Percentiles rank a stretch among this genome's conserved stretches.
Conservation (phyloP, 2,329 filamentous ascomycete species). For the Fusarium circinatum region DNA sequence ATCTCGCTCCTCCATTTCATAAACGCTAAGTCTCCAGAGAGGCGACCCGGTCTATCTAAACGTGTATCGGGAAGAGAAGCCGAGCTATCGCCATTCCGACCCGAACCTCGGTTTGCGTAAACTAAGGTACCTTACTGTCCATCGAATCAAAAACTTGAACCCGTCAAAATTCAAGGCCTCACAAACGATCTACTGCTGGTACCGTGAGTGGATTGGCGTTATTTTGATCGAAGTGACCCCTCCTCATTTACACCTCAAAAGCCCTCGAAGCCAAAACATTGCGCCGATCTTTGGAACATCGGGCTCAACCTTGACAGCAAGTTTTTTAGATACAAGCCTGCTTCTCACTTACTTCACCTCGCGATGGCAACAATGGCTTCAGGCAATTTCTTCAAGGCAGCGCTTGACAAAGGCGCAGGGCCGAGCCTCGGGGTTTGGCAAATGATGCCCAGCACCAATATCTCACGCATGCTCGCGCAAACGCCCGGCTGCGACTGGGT, state of each 20-base stretch:
- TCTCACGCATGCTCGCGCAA: slow-evolving; percentile 16
- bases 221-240: not conserved
- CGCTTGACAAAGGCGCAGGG: not conserved
- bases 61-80: not conserved
- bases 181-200: too few species aligned
- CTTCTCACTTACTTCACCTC: not conserved
- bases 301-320: not conserved
- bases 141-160: too few species aligned
- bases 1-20: too few species aligned
- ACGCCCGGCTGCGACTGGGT: slow-evolving; percentile 14
- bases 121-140: too few species aligned
- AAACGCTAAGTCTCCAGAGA: too few species aligned
- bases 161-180: too few species aligned
- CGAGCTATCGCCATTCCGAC: not conserved
- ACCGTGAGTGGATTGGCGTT: not conserved
- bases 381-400: slow-evolving; percentile 3
- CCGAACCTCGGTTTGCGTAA: not conserved
- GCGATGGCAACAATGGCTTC: not conserved
- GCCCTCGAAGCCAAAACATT: not conserved
- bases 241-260: not conserved
- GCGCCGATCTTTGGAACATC: rapidly evolving
- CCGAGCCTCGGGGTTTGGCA: slow-evolving; percentile 17
- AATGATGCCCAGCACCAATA: slow-evolving; percentile 15
- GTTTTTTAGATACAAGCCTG: too few species aligned
- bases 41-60: too few species aligned